Evolutionary conservation across 2,329 filamentous ascomycete species (phyloP), one percentile per base, ranked within the genome.

Genomic region (Ophiostoma populinum): DNA sequence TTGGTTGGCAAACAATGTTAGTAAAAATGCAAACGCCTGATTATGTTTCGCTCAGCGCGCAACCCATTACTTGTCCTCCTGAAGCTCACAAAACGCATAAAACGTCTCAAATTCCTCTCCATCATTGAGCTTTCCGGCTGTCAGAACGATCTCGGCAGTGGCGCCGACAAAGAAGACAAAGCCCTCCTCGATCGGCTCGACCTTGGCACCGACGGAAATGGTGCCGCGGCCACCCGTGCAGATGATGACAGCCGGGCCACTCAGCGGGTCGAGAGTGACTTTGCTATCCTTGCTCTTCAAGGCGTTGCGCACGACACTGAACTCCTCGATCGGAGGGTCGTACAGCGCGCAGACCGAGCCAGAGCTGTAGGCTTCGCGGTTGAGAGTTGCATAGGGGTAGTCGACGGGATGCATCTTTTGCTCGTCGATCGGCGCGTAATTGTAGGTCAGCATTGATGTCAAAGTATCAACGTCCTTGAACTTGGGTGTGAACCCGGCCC

Each of bases 261-360:
- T 73, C 32, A 98, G 71, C 0, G 74, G 67, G 42, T 93, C 86
- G 47, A 98, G 92, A 0, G 81, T 93, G 0, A 74, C 83, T 57
- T 92, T 93, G 20, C 81, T 72, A 3, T 75, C 79, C 1, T 64
- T 62, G 13, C 63, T 65, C 45, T 76, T 78, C 24, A 98, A 62
- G 9, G 79, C 70, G 0, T 80, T 79, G 49, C 82, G 76, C 31
- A 94, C 72, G 12, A 98, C 87, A 45, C 75, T 79, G 55, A 98
- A 98, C 53, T 98, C 90, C 35, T 93, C 82, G 43, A 98, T 98
- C 0, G 90, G 90, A 0, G 90, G 90, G 50, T 98, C 81, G 55
- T 98, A 98, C 12, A 95, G 68, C 8, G 70, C 61, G 4, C 73
- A 70, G 6, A 71, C 63, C 2, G 81, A 87, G 33, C 65, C 72